Evolutionary conservation across 2,329 filamentous ascomycete species (phyloP).

Genomic region (Aspergillus ibericus): DNA sequence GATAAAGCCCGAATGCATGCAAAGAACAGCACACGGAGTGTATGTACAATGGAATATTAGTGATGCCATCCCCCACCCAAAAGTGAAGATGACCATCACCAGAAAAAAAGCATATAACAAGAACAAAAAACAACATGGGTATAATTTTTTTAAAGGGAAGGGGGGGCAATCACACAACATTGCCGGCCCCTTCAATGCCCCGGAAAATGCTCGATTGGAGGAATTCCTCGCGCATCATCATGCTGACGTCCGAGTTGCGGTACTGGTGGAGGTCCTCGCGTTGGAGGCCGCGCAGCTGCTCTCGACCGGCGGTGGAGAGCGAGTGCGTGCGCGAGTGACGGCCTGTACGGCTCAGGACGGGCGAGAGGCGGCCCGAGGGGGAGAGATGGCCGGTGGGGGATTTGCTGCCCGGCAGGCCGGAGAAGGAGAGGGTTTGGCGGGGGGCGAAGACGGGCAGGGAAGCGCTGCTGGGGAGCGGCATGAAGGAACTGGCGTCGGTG

Average conservation of each 20-base stretch:
- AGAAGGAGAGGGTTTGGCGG: conserved; percentile 23
- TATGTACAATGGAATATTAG: too few species aligned
- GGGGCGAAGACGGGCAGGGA: conserved; percentile 36
- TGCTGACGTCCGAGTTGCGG: conserved; percentile 40
- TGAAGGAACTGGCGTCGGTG: conserved; percentile 31
- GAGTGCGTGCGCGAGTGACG: conserved; percentile 22
- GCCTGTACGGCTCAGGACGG: conserved; percentile 10
- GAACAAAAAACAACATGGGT: not conserved
- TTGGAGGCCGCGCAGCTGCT: conserved; percentile 34
- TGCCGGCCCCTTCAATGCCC: conserved; percentile 12
- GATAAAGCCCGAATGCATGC: too few species aligned
- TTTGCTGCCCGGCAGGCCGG: conserved; percentile 7
- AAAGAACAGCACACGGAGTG: too few species aligned
- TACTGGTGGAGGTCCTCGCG: conserved; percentile 38
- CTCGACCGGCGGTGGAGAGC: conserved; percentile 29
- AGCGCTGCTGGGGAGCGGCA: conserved; percentile 25
- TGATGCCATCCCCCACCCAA: too few species aligned
- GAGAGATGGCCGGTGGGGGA: conserved; percentile 18
- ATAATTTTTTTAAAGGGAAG: not conserved
- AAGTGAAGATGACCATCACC: too few species aligned
- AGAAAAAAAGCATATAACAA: too few species aligned
- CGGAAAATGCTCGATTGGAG: conserved; percentile 27
- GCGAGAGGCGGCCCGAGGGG: conserved; percentile 20
- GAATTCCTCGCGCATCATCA: conserved; percentile 37
- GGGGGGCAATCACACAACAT: not conserved